These are phyloP conservation scores for Stylonectria norvegica DNA, from an alignment of 2,329 filamentous ascomycete species.

Conservation along the genomic window DNA sequence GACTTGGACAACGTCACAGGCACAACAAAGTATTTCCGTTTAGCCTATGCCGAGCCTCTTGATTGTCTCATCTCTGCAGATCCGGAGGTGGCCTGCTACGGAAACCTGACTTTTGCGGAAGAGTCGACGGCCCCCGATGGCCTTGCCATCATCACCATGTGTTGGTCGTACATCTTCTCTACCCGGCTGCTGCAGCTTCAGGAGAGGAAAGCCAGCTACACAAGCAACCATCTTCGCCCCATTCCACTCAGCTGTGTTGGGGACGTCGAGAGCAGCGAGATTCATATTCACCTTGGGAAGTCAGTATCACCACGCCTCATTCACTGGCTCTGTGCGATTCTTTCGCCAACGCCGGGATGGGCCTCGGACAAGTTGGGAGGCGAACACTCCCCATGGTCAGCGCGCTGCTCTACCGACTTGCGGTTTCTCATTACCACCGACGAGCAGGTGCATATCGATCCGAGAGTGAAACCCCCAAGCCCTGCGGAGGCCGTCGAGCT, in stretches of 20 bases:
- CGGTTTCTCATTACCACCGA: conserved; percentile 22
- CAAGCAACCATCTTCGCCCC: conserved; percentile 21
- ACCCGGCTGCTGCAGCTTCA: conserved; percentile 27
- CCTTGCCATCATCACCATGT: conserved; percentile 26
- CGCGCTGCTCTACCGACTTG: conserved; percentile 9
- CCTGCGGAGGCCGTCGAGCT: conserved; percentile 21
- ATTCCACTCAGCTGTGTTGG: conserved; percentile 17
- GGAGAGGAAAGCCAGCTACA: conserved; percentile 22
- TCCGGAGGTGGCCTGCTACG: conserved; percentile 17
- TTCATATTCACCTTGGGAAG: conserved; percentile 19
- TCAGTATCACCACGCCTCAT: conserved; percentile 21
- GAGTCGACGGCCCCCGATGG: conserved; percentile 21
- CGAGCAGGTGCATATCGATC: conserved; percentile 15
- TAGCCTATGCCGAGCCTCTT: conserved; percentile 20
- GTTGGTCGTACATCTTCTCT: conserved; percentile 29
- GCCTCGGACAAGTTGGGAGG: conserved; percentile 17
- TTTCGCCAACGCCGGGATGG: conserved; percentile 22
- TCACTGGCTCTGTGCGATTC: conserved; percentile 27
- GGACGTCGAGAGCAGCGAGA: conserved; percentile 13
- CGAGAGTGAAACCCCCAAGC: conserved; percentile 11
- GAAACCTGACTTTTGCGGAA: conserved; percentile 12
- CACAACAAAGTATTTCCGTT: conserved; percentile 27
- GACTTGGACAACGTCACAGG: conserved; percentile 22
- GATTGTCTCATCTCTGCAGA: conserved; percentile 21
- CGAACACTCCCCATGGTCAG: conserved; percentile 19